Base-by-base conservation (phyloP, 768 basidiomycete genomes). In the Artomyces pyxidatus region DNA sequence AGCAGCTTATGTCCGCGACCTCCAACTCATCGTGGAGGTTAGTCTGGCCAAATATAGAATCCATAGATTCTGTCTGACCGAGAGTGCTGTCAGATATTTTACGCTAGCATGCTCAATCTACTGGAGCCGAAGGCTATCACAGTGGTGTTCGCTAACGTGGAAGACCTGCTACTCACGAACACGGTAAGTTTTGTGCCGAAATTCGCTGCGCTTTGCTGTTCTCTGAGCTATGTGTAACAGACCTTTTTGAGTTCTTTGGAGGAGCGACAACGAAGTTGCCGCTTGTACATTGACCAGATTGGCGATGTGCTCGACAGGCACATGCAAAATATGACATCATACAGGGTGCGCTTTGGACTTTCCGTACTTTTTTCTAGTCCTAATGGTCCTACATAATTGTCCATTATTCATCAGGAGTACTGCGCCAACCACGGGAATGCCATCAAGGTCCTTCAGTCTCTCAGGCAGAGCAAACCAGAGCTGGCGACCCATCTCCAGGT, bases 1-100 rank as follows among this genome's bases (percentile, higher is more conserved):
- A 64, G 76, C 73, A 7, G 80, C 87, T 0, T 99, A 96, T 59
- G 91, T 97, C 39, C 77, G 91, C 21, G 89, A 94, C 62, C 65
- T 97, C 25, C 95, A 99, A 60, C 74, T 95, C 27, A 82, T 94
- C 52, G 90, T 97, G 17, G 88, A 89, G 77, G 93, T 89, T 50
- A 41, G 74, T 40, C 16, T 16, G 35, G 14, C 42, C n/a, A n/a
- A n/a, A n/a, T n/a, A n/a, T n/a, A n/a, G n/a, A n/a, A n/a, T n/a
- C n/a, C n/a, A n/a, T n/a, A n/a, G n/a, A n/a, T n/a, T n/a, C n/a
- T n/a, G n/a, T n/a, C n/a, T n/a, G n/a, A n/a, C n/a, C n/a, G n/a
- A 27, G 4, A 6, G 3, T 37, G 12, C 40, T 23, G 9, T 9
- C 50, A 95, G 88, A 75, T 85, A 12, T 98, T 96, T 67, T 95